Base-by-base conservation (phyloP, 352 stramenopile genomes). In the Globisporangium apiculatum region DNA sequence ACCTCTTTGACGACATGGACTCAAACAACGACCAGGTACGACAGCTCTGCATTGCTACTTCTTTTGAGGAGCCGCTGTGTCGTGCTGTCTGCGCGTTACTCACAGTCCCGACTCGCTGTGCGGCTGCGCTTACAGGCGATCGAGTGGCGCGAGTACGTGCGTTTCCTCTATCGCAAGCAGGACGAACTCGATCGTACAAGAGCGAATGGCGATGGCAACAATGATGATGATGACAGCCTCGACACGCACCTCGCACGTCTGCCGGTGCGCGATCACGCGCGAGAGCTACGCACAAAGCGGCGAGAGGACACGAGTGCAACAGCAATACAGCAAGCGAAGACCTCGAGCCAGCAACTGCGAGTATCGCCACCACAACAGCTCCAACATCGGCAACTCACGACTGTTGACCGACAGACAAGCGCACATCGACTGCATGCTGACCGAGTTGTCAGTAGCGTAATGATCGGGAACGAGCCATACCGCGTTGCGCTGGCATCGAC, bases 81-180 rank as follows among this genome's bases (percentile, higher is more conserved):
- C 24, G 24, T 31, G 24, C 24, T 31, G 24, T 31, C 24, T 31
- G 24, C 24, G 0, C 24, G 24, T 31, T 31, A 31, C 24, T 31
- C 24, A 31, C 24, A 31, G 24, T 31, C 24, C 24, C 24, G 24
- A 31, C 24, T 31, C 24, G 24, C 24, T 31, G 24, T 31, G 1
- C 24, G 24, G 24, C 5, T 53, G 41, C 18, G 3, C 15, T 35
- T 42, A 4, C 38, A 85, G 72, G 59, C 65, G 15, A 71, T 86
- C 12, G 66, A 81, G 48, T 89, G 79, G 79, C 35, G 55, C n/a
- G 76, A 89, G 40, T 89, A 79, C 66, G 59, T 89, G 14, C 58
- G 57, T 10, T 86, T 84, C 51, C 55, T 89, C 0, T 51, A 67
- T 31, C 17, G 47, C n/a, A 67, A 65, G 40, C 53, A 68, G 46